Percentiles rank a stretch among this genome's conserved stretches.
Evolutionary conservation across 2,329 filamentous ascomycete species (phyloP).

Genomic region (Thelonectria rubi): DNA sequence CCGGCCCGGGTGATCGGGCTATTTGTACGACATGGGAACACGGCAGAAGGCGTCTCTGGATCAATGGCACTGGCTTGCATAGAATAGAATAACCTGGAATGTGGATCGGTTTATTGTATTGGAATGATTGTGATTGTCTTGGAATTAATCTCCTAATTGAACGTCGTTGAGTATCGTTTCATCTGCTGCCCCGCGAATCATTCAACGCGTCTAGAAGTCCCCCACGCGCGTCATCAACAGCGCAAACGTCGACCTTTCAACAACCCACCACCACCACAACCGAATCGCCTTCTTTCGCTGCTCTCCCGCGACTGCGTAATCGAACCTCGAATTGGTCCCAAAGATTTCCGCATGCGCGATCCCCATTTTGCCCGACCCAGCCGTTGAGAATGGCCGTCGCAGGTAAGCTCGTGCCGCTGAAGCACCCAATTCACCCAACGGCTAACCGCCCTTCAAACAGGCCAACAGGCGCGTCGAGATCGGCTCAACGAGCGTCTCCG

Average conservation of each 20-base stretch:
- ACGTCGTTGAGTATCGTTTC: not conserved
- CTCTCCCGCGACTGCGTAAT: slow-evolving; percentile 8
- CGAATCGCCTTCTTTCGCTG: slow-evolving; percentile 4
- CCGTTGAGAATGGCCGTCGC: slow-evolving; percentile 48
- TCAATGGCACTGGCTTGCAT: slow-evolving; percentile 3
- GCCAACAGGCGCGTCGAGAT: slow-evolving; percentile 64
- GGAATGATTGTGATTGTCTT: too few species aligned
- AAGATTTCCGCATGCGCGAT: slow-evolving; percentile 19
- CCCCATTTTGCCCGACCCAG: slow-evolving; percentile 1
- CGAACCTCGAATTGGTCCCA: not conserved
- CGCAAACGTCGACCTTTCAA: slow-evolving; percentile 38
- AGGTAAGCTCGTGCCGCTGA: slow-evolving; percentile 37
- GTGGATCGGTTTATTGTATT: not conserved
- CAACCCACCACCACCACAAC: slow-evolving; percentile 17
- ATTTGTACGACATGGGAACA: slow-evolving; percentile 13
- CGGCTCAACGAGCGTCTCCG: slow-evolving; percentile 72
- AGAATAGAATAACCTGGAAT: slow-evolving; percentile 1
- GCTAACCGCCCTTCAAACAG: slow-evolving; percentile 32
- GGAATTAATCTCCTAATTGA: too few species aligned
- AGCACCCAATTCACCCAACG: not conserved
- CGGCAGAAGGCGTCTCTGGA: slow-evolving; percentile 21
- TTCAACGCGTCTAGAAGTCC: slow-evolving; percentile 38
- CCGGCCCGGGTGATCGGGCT: slow-evolving; percentile 18
- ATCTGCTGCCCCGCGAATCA: slow-evolving; percentile 34
- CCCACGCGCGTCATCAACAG: slow-evolving; percentile 36